Base-by-base conservation (phyloP, 2,329 filamentous ascomycete species). In the Thermomyces lanuginosus region DNA sequence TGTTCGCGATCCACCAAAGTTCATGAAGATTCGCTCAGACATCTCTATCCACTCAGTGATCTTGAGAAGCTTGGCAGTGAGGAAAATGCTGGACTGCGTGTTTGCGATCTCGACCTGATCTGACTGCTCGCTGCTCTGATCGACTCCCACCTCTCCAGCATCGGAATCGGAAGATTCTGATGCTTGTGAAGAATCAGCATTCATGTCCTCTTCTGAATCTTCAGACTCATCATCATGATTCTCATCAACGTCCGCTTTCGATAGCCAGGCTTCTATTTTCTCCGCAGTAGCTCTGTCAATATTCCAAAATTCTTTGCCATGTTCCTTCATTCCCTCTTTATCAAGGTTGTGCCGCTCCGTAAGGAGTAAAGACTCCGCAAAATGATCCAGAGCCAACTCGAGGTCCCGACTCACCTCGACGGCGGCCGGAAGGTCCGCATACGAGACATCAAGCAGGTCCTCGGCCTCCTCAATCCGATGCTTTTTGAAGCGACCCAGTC, bases 11-110 rank as follows among this genome's bases (percentile, higher is more conserved):
- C 64, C 63, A 33, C 56, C 58, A 12, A 55, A 40, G 33, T 84
- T 86, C 80, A 91, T 86, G 45, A 86, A 89, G 1, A 84, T 40
- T 1, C 60, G 58, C 23, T 66, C 60, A 0, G 77, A 74, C 3
- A 89, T 57, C 4, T 53, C 49, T 3, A 84, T 50, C 69, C 76
- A 81, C 6, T 53, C 60, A 2, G 54, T 49, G 2, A 73, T 43
- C 22, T 66, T 55, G 23, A 89, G 69, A 0, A 86, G 44, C 10
- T 58, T 48, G 2, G 65, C 55, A 26, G 69, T 66, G 2, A 61
- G 58, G 9, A 66, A 45, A 2, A 57, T 41, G 23, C 37, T 39
- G 11, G 40, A 37, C n/a, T 22, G 9, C 8, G 31, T 14, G n/a
- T n/a, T n/a, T n/a, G n/a, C n/a, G n/a, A n/a, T n/a, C n/a, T n/a